These are phyloP conservation scores for Eleusine coracana DNA, from an alignment of 176 grass and related monocot species.

Conservation along the genomic window DNA sequence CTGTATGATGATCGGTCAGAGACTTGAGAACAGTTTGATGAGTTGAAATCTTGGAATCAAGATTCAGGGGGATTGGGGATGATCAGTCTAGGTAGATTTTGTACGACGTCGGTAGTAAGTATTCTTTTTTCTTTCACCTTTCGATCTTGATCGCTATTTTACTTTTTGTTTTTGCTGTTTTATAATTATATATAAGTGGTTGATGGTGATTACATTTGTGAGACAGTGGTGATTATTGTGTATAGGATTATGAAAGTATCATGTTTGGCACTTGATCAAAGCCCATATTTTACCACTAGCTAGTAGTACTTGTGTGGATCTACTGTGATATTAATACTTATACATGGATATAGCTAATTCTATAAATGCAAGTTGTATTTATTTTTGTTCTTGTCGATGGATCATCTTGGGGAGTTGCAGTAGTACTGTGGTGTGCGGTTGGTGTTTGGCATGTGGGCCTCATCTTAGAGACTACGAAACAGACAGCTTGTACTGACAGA, in stretches of 20 bases:
- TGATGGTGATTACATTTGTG: slow-evolving; percentile 43
- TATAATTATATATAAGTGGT: slow-evolving; percentile 25
- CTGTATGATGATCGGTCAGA: neutral
- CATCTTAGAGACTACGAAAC: slow-evolving; percentile 49
- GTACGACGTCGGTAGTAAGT: neutral
- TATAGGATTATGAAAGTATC: slow-evolving; percentile 42
- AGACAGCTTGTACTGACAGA: slow-evolving; percentile 43
- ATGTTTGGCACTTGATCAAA: slow-evolving; percentile 28
- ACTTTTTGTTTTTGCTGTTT: slow-evolving; percentile 18
- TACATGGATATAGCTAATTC: neutral
- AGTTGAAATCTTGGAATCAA: neutral
- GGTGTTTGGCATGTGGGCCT: slow-evolving; percentile 56
- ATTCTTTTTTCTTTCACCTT: neutral
- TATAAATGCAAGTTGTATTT: neutral
- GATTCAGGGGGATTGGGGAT: neutral
- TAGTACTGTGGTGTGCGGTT: slow-evolving; percentile 51
- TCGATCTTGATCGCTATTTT: neutral
- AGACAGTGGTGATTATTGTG: slow-evolving; percentile 32
- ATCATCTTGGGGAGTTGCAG: slow-evolving; percentile 7
- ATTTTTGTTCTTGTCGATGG: neutral
- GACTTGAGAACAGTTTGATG: neutral
- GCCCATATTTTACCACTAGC: neutral
- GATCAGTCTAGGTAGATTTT: slow-evolving; percentile 33
- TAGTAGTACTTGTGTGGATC: slow-evolving; percentile 17
- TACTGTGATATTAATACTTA: neutral